Evolutionary conservation across 2,329 filamentous ascomycete species (phyloP), one percentile per base, ranked within the genome.

Genomic region (Fusarium sp.): DNA sequence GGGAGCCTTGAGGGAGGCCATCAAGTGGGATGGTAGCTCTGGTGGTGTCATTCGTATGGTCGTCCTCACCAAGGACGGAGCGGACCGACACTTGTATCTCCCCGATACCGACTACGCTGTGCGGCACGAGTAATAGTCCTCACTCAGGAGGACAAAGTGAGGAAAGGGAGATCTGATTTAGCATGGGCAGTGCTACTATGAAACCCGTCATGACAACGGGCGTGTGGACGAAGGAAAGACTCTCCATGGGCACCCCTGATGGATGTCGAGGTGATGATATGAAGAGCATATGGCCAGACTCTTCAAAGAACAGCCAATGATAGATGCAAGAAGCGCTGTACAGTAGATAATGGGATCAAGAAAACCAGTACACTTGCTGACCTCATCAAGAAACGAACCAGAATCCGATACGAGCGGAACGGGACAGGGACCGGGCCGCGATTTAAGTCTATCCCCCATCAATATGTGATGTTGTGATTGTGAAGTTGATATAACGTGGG

Each of bases 11-110:
- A 85, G 89, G 77, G 95, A 99, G 86, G 96, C 96, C 18, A 98
- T 99, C 87, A 97, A 97, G 84, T 99, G 96, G 96, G 96, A 99
- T 79, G 96, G 96, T 70, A 98, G 94, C 85, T 98, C 96, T 5
- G 96, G 96, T 72, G 96, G 96, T 84, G 96, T 99, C 64, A 99
- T 99, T 77, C 90, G 96, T 74, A 93, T 99, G 93, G 95, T 98
- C 67, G 96, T 99, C 63, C 84, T 99, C 82, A 99, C 95, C 68
- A 90, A 90, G 76, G 89, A 92, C 78, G 96, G 96, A 35, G 94
- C 95, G 9, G 90, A 96, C 82, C 89, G 96, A 83, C 96, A 98
- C 85, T 83, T 99, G 79, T 99, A 98, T 81, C 87, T 99, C 77
- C 96, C 96, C 42, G 95, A 99, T 84, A 92, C 92, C 77, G 89